Evolutionary conservation across 2,329 filamentous ascomycete species (phyloP).

Genomic region (Diaporthe sp.): DNA sequence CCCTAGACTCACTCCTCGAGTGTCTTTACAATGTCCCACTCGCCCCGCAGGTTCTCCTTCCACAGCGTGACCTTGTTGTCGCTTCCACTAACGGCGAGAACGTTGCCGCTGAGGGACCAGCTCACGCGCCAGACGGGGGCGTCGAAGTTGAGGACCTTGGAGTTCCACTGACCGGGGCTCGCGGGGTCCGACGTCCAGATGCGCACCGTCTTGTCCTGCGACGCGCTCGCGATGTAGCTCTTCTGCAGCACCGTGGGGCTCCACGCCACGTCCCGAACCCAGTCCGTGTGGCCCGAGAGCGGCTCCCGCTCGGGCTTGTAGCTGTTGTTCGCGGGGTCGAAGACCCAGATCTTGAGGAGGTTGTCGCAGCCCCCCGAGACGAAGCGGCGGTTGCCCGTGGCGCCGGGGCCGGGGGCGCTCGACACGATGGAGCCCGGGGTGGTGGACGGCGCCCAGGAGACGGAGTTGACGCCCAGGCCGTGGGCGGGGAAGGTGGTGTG

Average conservation of each 20-base stretch:
- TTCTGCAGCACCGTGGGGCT: conserved; percentile 94
- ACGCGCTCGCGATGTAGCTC: conserved; percentile 95
- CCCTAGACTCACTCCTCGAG: conserved; percentile 81
- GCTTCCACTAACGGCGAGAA: conserved; percentile 90
- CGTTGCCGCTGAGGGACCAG: conserved; percentile 98
- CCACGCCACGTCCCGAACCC: conserved; percentile 98
- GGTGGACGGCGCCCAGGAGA: conserved; percentile 93
- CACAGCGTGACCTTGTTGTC: conserved; percentile 98
- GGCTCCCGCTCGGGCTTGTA: conserved; percentile 75
- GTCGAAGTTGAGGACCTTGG: conserved; percentile 89
- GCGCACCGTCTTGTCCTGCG: conserved; percentile 95
- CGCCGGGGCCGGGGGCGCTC: conserved; percentile 72
- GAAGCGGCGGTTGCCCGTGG: conserved; percentile 81
- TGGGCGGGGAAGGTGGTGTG: conserved; percentile 93
- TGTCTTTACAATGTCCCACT: conserved; percentile 97
- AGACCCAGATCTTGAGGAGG: conserved; percentile 92
- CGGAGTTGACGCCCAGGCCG: conserved; percentile 93
- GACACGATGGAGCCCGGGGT: conserved; percentile 88
- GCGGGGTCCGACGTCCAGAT: conserved; percentile 90
- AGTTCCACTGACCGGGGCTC: conserved; percentile 82
- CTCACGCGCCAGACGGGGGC: conserved; percentile 94
- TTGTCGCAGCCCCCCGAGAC: conserved; percentile 97
- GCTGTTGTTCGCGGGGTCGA: conserved; percentile 72
- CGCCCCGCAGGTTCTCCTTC: conserved; percentile 97
- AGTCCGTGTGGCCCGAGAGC: conserved; percentile 89